A percentile compares a stretch with the other conserved stretches of the same genome.
Conservation (phyloP, 371 early-diverging fungal species). For the Haplosporangium sp. region DNA sequence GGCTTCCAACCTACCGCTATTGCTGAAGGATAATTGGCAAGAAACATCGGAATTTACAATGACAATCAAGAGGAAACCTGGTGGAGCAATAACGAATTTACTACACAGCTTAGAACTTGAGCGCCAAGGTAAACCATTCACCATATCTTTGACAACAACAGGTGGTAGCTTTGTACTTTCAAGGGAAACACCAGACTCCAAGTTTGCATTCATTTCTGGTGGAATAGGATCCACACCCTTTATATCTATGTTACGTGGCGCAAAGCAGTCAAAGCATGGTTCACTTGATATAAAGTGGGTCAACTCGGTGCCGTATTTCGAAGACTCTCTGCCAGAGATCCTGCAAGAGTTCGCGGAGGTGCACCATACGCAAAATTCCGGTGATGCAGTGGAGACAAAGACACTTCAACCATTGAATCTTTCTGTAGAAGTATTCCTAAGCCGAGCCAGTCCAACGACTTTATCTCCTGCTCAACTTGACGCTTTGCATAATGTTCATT, state of each 20-base stretch:
- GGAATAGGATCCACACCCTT: conserved; percentile 50
- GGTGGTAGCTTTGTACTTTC: conserved; percentile 39
- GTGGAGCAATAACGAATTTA: conserved; percentile 31
- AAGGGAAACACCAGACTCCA: background rate
- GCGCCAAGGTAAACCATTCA: background rate
- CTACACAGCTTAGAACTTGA: conserved; percentile 14
- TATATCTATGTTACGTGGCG: conserved; percentile 44
- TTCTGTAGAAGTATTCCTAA: conserved; percentile 23
- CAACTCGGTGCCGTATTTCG: conserved; percentile 17
- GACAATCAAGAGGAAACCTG: conserved; percentile 44
- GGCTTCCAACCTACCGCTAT: background rate
- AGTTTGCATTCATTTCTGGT: conserved; percentile 33
- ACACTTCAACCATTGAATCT: background rate
- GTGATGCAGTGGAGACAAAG: background rate
- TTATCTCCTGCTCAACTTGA: background rate
- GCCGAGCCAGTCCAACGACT: background rate
- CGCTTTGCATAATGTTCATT: background rate
- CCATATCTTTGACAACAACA: conserved; percentile 26
- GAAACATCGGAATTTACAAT: conserved; percentile 21
- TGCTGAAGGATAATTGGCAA: conserved; percentile 8
- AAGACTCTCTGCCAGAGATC: conserved; percentile 19
- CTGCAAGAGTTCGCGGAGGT: conserved; percentile 11
- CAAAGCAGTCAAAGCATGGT: conserved; percentile 4
- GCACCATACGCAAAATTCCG: background rate
- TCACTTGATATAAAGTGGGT: conserved; percentile 29